Conservation (phyloP, 2,329 filamentous ascomycete species). For the Zymoseptoria ardabiliae region DNA sequence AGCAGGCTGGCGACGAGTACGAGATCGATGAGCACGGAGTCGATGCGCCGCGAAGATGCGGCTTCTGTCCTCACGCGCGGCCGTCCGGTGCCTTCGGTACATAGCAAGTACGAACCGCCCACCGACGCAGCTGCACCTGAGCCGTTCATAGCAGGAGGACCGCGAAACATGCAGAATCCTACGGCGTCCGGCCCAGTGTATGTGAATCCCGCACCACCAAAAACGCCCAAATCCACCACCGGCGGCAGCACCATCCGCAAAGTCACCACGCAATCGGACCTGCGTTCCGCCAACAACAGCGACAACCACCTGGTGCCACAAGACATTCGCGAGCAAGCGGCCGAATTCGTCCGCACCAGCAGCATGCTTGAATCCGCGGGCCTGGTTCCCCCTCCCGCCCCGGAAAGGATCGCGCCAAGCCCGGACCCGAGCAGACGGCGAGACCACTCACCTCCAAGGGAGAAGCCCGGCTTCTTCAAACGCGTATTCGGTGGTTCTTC, state of each 20-base stretch:
- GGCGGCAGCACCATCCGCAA: slow-evolving; percentile 22
- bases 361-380: slow-evolving; percentile 29
- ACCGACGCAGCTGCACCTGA: slow-evolving; percentile 74
- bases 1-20: slow-evolving; percentile 43
- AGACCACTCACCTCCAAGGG: slow-evolving; percentile 30
- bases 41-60: slow-evolving; percentile 44
- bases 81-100: slow-evolving; percentile 36
- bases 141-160: slow-evolving; percentile 74
- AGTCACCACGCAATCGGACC: slow-evolving; percentile 27
- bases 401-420: slow-evolving; percentile 41
- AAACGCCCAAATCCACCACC: slow-evolving; percentile 12
- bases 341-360: slow-evolving; percentile 43
- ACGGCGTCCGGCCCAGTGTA: slow-evolving; percentile 29
- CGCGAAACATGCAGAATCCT: slow-evolving; percentile 48
- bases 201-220: slow-evolving; percentile 20
- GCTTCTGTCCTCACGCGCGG: slow-evolving; percentile 39
- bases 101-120: slow-evolving; percentile 32
- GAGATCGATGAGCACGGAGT: slow-evolving; percentile 70
- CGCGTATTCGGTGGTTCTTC: slow-evolving; percentile 64
- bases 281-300: slow-evolving; percentile 18
- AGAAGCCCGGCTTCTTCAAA: slow-evolving; percentile 80
- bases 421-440: slow-evolving; percentile 31
- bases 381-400: slow-evolving; percentile 40
- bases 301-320: slow-evolving; percentile 26
- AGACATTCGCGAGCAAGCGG: slow-evolving; percentile 40